Evolutionary conservation across 2,329 filamentous ascomycete genomes (phyloP), one percentile per base, ranked within the genome.

Genomic region (Colletotrichum godetiae): DNA sequence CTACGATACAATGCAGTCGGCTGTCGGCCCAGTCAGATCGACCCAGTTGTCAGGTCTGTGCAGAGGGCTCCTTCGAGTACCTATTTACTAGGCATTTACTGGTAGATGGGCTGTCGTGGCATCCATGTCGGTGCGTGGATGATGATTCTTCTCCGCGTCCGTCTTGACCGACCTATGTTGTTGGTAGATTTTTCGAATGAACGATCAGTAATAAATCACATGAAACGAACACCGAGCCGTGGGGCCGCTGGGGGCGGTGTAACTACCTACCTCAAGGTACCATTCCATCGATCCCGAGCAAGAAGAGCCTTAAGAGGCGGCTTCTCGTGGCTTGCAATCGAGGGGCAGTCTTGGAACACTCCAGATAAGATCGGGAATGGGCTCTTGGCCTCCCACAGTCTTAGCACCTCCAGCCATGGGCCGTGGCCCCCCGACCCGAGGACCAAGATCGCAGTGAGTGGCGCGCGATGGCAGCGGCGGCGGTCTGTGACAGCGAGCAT

Each of bases 401-500:
- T 72, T 63, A 68, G 69, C 58, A 63, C 58, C 24, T 53, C 24
- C 29, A 29, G 53, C 49, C 58, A 68, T 72, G 49, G 64, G 57
- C 64, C 68, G 49, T 58, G 64, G 60, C 24, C 22, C 6, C 6
- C 61, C 46, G 35, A 58, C 55, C 31, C 33, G 53, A 60, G 42
- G 68, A 61, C 12, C 29, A 52, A 37, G 46, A 68, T 62, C 42
- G 42, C 35, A 31, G 68, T 42, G 37, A 53, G 68, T 68, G 68
- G 57, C 68, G 64, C 19, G 35, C 59, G 53, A 19, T 72, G 69
- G 66, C 70, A 64, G 69, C 33, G 27, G 66, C 69, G 66, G 66
- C 66, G 69, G 53, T 72, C 70, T 69, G 70, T 72, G 66, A 22
- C 66, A 33, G 31, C 19, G 42, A 72, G 70, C 70, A 72, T 69